phyloP scores from a whole-genome alignment of 768 basidiomycete species.

The Russula earlei region DNA sequence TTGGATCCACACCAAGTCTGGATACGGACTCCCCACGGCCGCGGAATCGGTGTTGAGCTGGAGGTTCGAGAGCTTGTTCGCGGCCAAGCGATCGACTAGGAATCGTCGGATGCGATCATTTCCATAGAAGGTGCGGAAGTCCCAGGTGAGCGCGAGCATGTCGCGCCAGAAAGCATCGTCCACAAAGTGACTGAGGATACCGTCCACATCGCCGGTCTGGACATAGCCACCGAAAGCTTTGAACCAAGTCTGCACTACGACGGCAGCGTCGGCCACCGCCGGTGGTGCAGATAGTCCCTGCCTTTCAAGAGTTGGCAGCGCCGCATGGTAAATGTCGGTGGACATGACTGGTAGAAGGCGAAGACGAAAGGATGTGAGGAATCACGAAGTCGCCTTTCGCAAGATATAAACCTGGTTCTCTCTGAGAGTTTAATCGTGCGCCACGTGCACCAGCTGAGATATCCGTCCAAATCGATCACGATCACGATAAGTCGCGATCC shows the following conservation, averaged over 20 bases:
- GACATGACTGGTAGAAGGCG: neutral
- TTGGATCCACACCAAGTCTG: slow-evolving; percentile 37
- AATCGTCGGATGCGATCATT: slow-evolving; percentile 32
- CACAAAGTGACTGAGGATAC: slow-evolving; percentile 18
- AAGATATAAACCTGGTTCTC: no score
- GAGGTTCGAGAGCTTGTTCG: slow-evolving; percentile 21
- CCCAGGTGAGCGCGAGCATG: slow-evolving; percentile 53
- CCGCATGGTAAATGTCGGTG: slow-evolving; percentile 3
- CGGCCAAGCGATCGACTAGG: slow-evolving; percentile 36
- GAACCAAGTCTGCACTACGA: slow-evolving; percentile 22
- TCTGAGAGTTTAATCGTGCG: no score
- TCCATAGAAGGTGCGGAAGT: slow-evolving; percentile 49
- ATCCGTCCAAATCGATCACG: no score
- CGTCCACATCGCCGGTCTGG: slow-evolving; percentile 6
- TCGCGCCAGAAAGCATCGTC: slow-evolving; percentile 46
- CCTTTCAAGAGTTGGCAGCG: slow-evolving; percentile 21
- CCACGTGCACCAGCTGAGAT: no score
- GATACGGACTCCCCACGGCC: slow-evolving; percentile 25
- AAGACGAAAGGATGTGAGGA: neutral
- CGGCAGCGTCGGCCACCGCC: slow-evolving; percentile 8
- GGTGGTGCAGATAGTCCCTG: slow-evolving; percentile 14
- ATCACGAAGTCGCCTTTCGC: no score
- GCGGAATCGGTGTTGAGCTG: slow-evolving; percentile 21
- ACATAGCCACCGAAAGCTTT: slow-evolving; percentile 16
- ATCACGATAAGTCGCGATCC: no score